phyloP scores from a whole-genome alignment of 2,329 filamentous ascomycete species.

The Chaetomium sp. region DNA sequence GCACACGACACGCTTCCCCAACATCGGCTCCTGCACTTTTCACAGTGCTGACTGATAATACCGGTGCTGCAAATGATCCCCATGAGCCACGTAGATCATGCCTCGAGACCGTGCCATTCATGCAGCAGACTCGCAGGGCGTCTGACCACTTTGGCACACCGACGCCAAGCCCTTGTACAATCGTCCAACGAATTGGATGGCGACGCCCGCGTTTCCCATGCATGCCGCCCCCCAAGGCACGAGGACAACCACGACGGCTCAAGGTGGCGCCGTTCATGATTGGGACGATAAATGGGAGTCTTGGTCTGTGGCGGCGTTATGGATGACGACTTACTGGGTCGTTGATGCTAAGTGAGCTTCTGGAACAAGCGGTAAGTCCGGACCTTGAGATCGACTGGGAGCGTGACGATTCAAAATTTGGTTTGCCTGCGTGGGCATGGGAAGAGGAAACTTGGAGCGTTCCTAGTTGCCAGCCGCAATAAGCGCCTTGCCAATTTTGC shows the following conservation, averaged over 20 bases:
- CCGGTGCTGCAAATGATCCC: too few species aligned
- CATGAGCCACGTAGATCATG: too few species aligned
- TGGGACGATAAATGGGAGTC: too few species aligned
- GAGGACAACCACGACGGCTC: background rate
- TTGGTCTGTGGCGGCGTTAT: too few species aligned
- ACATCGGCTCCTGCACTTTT: too few species aligned
- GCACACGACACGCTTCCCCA: too few species aligned
- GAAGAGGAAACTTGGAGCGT: background rate
- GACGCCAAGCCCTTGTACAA: conserved; percentile 12
- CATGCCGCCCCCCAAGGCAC: conserved; percentile 5
- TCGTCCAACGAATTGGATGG: conserved; percentile 14
- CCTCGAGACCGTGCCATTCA: background rate
- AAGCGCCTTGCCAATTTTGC: background rate
- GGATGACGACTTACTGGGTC: too few species aligned
- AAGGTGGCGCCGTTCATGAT: too few species aligned
- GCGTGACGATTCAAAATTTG: too few species aligned
- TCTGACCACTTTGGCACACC: conserved; percentile 7
- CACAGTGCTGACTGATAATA: too few species aligned
- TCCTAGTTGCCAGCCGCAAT: background rate
- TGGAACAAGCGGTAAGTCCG: conserved; percentile 1
- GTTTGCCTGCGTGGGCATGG: too few species aligned
- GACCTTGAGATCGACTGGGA: background rate
- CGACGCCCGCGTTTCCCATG: conserved; percentile 14
- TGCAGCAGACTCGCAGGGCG: background rate
- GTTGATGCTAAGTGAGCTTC: background rate